phyloP scores from a whole-genome alignment of 1,139 yeast genomes.

The Komagataea norvegica region DNA sequence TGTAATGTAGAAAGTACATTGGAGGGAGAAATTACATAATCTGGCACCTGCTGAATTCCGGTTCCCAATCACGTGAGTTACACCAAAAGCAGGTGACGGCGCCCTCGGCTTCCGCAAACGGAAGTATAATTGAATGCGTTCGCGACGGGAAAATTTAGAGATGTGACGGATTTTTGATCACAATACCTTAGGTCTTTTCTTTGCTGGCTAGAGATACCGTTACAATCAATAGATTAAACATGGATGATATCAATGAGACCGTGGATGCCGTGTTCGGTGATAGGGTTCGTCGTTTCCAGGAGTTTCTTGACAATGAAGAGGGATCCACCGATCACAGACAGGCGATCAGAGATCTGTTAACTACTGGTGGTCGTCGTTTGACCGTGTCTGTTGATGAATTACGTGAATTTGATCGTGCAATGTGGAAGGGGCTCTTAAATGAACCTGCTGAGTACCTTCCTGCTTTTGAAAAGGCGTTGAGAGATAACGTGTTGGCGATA shows the following conservation, averaged over 20 bases:
- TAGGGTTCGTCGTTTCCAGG: constrained; percentile 83
- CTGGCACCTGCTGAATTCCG: no score
- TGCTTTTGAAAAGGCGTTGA: constrained; percentile 82
- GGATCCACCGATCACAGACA: constrained; percentile 57
- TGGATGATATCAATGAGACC: constrained; percentile 27
- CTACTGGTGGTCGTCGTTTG: constrained; percentile 61
- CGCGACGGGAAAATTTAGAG: neutral
- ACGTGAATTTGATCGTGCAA: constrained; percentile 73
- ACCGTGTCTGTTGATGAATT: constrained; percentile 80
- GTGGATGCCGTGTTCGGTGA: constrained; percentile 57
- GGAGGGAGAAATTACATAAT: no score
- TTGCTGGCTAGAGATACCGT: neutral
- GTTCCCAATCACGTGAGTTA: neutral
- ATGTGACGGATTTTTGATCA: neutral
- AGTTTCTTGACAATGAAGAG: constrained; percentile 63
- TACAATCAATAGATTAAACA: no score
- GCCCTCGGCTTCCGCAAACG: constrained; percentile 10
- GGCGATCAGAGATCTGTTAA: constrained; percentile 66
- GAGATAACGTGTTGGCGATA: constrained; percentile 71
- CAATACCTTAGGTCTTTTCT: neutral
- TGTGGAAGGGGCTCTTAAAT: constrained; percentile 74
- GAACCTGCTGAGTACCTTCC: constrained; percentile 85
- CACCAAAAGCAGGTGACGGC: neutral
- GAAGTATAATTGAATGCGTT: constrained; percentile 13
- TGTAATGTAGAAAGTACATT: no score